phyloP scores from a whole-genome alignment of 345 rosid genomes.

The Boechera stricta region DNA sequence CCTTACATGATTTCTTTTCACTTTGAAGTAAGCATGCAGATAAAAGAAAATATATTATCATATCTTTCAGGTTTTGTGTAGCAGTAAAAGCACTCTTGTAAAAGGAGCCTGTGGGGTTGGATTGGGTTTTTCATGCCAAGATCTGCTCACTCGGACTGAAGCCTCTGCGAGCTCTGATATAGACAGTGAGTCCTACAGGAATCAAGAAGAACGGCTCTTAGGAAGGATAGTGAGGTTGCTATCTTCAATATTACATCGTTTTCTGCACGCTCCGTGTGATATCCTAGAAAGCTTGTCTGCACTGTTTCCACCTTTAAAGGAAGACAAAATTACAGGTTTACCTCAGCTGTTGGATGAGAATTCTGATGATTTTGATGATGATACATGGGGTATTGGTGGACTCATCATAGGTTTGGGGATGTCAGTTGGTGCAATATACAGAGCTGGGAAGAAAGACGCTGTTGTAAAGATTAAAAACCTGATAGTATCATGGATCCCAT shows the following conservation, averaged over 20 bases:
- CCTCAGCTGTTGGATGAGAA: constrained; percentile 53
- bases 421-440: constrained; percentile 71
- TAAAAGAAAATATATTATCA: background rate
- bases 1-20: background rate
- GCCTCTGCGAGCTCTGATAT: constrained; percentile 50
- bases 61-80: constrained; percentile 72
- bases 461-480: constrained; percentile 70
- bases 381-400: constrained; percentile 93
- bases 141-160: constrained; percentile 64
- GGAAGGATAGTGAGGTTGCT: constrained; percentile 66
- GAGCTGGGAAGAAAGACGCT: constrained; percentile 75
- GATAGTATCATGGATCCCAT: constrained; percentile 81
- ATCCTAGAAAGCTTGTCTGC: constrained; percentile 56
- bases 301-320: constrained; percentile 48
- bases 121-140: constrained; percentile 86
- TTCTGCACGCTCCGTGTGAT: constrained; percentile 54
- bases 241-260: constrained; percentile 53
- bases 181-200: constrained; percentile 59
- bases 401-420: constrained; percentile 86
- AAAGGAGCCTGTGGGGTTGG: constrained; percentile 97
- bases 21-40: constrained; percentile 16
- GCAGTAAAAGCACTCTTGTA: constrained; percentile 80
- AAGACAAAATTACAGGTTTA: constrained; percentile 44
- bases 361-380: constrained; percentile 72
- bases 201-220: constrained; percentile 63